phyloP scores from a whole-genome alignment of 2,329 filamentous ascomycete species.

The Colletotrichum chrysophilum region DNA sequence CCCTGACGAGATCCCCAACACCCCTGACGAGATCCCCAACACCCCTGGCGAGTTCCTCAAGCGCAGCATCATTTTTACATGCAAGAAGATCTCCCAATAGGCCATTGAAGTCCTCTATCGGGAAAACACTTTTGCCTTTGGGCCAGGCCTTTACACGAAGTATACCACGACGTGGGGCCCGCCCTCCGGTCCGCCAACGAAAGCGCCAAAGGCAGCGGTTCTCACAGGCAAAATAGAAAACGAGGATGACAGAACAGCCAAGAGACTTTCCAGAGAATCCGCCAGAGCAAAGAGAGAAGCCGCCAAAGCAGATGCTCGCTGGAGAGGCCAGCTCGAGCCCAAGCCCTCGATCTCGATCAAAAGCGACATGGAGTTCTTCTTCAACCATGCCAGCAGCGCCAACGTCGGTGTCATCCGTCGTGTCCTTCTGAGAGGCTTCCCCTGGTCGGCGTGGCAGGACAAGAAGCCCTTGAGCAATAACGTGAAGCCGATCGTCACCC shows the following conservation, averaged over 20 bases:
- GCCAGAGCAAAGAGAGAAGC: not conserved
- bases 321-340: not conserved
- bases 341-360: not conserved
- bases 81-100: not conserved
- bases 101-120: not conserved
- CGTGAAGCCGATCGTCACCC: not conserved
- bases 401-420: not conserved
- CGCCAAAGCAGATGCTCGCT: too few relatives aligned
- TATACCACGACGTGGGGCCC: accelerated
- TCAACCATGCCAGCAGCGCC: not conserved
- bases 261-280: not conserved
- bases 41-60: not conserved
- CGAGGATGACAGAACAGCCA: accelerated
- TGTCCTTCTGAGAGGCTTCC: not conserved
- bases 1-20: not conserved
- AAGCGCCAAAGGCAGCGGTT: not conserved
- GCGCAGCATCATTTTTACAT: not conserved
- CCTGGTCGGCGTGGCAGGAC: not conserved
- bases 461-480: not conserved
- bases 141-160: not conserved
- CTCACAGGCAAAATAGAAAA: not conserved
- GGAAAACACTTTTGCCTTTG: not conserved
- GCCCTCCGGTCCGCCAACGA: not conserved
- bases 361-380: not conserved
- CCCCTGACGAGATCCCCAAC: not conserved